Conservation (phyloP, 495 filamentous ascomycete genomes). For the Aspergillus funiculosus region DNA sequence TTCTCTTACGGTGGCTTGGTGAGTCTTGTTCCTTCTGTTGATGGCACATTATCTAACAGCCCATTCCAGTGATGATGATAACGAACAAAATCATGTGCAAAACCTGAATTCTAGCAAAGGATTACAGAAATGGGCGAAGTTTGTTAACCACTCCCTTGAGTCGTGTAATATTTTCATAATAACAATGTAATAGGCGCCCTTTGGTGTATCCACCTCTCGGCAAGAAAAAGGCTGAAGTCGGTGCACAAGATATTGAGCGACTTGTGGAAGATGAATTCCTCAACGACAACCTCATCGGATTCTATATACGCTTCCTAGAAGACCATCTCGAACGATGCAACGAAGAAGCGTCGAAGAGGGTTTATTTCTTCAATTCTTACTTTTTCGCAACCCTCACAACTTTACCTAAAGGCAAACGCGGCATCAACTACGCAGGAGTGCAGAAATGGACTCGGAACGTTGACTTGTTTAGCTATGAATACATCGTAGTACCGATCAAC, state of each 20-base stretch:
- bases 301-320: slow-evolving; percentile 75
- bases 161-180: not conserved
- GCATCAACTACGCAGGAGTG: slow-evolving; percentile 74
- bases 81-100: slow-evolving; percentile 7
- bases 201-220: slow-evolving; percentile 66
- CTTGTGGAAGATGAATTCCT: slow-evolving; percentile 80
- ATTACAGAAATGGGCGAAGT: slow-evolving; percentile 26
- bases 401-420: slow-evolving; percentile 47
- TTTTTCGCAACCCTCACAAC: slow-evolving; percentile 75
- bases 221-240: slow-evolving; percentile 67
- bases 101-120: slow-evolving; percentile 19
- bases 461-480: slow-evolving; percentile 81
- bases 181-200: slow-evolving; percentile 36
- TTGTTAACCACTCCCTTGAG: not conserved
- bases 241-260: slow-evolving; percentile 69
- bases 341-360: slow-evolving; percentile 52
- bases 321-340: slow-evolving; percentile 52
- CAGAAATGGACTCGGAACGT: slow-evolving; percentile 84
- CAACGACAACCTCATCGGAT: slow-evolving; percentile 87
- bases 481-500: slow-evolving; percentile 87
- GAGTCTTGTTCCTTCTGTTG: slow-evolving; percentile 3
- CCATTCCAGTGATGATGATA: slow-evolving; percentile 10
- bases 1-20: slow-evolving; percentile 20
- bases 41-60: not conserved
- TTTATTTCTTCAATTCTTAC: slow-evolving; percentile 88